Evolutionary conservation across 768 basidiomycete species (phyloP).

Genomic region (Kwoniella dejecticola): DNA sequence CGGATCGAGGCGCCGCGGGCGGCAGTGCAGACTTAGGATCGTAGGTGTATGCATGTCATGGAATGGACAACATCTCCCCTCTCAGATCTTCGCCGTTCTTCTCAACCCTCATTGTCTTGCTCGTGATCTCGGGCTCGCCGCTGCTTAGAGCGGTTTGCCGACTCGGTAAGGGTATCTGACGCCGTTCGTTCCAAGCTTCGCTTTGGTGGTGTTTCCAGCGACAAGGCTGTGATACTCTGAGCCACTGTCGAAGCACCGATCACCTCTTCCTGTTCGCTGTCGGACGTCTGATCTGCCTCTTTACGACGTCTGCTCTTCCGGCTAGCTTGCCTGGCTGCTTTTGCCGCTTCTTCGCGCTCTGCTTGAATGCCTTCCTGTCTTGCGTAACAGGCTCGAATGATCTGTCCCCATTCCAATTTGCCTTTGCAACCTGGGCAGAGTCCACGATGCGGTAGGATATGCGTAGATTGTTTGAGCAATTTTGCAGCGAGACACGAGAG

Average conservation of each 20-base stretch:
- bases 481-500: constrained; percentile 48
- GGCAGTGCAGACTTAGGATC: not conserved
- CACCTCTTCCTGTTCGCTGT: not conserved
- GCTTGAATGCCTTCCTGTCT: constrained; percentile 39
- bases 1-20: not conserved
- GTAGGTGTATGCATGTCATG: constrained; percentile 11
- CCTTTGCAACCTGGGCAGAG: constrained; percentile 49
- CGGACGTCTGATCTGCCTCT: not conserved
- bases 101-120: not conserved
- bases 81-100: constrained; percentile 23
- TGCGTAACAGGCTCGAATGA: constrained; percentile 53
- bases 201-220: constrained; percentile 12
- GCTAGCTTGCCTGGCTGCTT: constrained; percentile 10
- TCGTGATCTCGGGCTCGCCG: not conserved
- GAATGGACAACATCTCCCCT: constrained; percentile 17
- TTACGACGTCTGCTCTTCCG: constrained; percentile 4
- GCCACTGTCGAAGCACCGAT: not conserved
- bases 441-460: constrained; percentile 50
- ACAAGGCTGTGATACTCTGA: not conserved
- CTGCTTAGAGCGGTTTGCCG: not conserved
- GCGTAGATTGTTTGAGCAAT: constrained; percentile 29
- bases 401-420: constrained; percentile 49
- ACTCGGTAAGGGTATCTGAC: constrained; percentile 5
- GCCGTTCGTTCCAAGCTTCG: constrained; percentile 2
- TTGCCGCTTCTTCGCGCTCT: constrained; percentile 22